Base-by-base conservation (phyloP, 2,329 filamentous ascomycete genomes). In the Cryphonectria parasitica region DNA sequence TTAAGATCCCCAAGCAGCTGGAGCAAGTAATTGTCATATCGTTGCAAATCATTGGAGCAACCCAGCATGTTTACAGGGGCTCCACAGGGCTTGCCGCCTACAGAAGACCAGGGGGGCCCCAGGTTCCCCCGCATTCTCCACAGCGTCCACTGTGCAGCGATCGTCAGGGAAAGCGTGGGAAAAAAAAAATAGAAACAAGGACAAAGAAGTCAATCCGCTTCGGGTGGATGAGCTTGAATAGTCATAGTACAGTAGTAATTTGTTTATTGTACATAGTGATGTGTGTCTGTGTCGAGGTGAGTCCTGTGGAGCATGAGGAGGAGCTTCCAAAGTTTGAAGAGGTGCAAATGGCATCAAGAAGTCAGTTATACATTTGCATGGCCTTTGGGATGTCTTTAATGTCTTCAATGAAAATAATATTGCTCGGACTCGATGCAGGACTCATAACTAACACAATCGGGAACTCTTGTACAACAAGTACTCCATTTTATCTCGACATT, bases 61-160 rank as follows among this genome's bases (percentile, higher is more conserved):
- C 41, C 63, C 41, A 19, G 58, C 63, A 49, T 43, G 34, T 52
- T 11, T 64, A 64, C 63, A 64, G 63, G 63, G 19, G 63, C 63
- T 49, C 63, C 63, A 49, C 63, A 64, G 63, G 41, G 36, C 61
- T 19, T 2, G 43, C 41, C 41, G 43, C 41, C 25, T 19, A 64
- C 17, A n/a, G 28, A 15, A 15, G 63, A 49, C 63, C 13, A 49
- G 63, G 63, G 39, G n/a, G n/a, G 25, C 43, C 28, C 19, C 13
- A 43, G 28, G 17, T 17, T 28, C 49, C 63, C 61, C 63, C 43
- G 63, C 63, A 64, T 64, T 64, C 63, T 19, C 63, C 63, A 64
- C 63, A 52, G 6, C 41, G 17, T 25, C 61, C 36, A 64, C 25
- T 64, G 39, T 43, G 61, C 25, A 62, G 60, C 13, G 54, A 31